These are phyloP conservation scores for Vachellia collinsii DNA, from an alignment of 306 rosid genomes.

Conservation along the genomic window DNA sequence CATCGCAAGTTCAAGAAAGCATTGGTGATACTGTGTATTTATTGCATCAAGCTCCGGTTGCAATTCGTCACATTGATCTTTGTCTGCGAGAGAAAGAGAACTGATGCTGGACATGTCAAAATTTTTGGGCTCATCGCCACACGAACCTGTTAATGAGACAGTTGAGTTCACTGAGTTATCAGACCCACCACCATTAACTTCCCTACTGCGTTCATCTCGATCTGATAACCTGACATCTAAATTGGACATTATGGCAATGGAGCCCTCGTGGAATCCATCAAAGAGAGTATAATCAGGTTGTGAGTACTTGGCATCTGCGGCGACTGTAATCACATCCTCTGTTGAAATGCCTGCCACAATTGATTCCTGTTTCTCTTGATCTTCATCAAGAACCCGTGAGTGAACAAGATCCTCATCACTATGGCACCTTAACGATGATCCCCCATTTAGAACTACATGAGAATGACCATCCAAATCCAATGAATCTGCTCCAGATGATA, in stretches of 20 bases:
- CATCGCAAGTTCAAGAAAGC: slow-evolving; percentile 58
- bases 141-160: slow-evolving; percentile 38
- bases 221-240: slow-evolving; percentile 41
- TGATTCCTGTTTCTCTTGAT: slow-evolving; percentile 57
- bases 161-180: slow-evolving; percentile 39
- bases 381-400: slow-evolving; percentile 41
- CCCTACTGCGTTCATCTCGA: slow-evolving; percentile 35
- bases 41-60: slow-evolving; percentile 74
- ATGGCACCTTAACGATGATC: slow-evolving; percentile 30
- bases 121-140: slow-evolving; percentile 39
- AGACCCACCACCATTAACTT: slow-evolving; percentile 28
- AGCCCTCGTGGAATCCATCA: slow-evolving; percentile 46
- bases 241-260: slow-evolving; percentile 35
- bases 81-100: slow-evolving; percentile 46
- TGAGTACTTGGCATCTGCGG: slow-evolving; percentile 39
- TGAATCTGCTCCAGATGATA: slow-evolving; percentile 40
- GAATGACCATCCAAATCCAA: slow-evolving; percentile 29
- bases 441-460: slow-evolving; percentile 36
- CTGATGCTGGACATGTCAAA: slow-evolving; percentile 49
- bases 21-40: slow-evolving; percentile 54
- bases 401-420: slow-evolving; percentile 35
- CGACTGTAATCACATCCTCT: slow-evolving; percentile 37
- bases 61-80: slow-evolving; percentile 45
- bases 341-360: slow-evolving; percentile 58
- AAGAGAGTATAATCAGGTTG: slow-evolving; percentile 40